A percentile compares a stretch with the other conserved stretches of the same genome.
phyloP scores from a whole-genome alignment of 2,329 filamentous ascomycete genomes.

The Thielaviopsis musarum region DNA sequence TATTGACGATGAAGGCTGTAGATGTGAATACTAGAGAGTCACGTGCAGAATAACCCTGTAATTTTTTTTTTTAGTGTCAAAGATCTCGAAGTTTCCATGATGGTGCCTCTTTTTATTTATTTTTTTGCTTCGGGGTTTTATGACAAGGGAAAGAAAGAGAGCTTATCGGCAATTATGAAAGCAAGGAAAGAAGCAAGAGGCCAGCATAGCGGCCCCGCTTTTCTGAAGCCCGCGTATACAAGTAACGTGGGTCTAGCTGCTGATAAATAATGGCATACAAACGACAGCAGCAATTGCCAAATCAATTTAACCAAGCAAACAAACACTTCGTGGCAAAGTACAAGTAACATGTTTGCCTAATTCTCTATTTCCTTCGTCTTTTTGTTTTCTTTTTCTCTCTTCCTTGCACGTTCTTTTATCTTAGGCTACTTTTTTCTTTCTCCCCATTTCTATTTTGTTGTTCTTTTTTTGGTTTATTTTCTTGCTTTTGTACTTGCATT shows the following conservation, averaged over 20 bases:
- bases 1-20: background rate
- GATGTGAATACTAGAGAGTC: background rate
- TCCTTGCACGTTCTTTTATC: too few species aligned
- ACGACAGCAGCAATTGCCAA: too few species aligned
- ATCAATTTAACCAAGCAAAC: too few species aligned
- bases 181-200: background rate
- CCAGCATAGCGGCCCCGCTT: background rate
- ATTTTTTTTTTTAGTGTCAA: background rate
- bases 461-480: too few species aligned
- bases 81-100: background rate
- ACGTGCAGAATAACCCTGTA: background rate
- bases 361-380: background rate
- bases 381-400: background rate
- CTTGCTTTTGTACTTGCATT: too few species aligned
- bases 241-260: too few species aligned
- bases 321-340: too few species aligned
- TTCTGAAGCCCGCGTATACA: background rate
- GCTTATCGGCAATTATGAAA: too few species aligned
- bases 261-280: background rate
- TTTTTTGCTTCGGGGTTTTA: too few species aligned
- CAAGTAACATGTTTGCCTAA: background rate
- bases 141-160: too few species aligned
- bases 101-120: background rate
- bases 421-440: slow-evolving; percentile 7
- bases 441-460: too few species aligned